phyloP scores from a whole-genome alignment of 768 basidiomycete species.

The Filobasidium floriforme region DNA sequence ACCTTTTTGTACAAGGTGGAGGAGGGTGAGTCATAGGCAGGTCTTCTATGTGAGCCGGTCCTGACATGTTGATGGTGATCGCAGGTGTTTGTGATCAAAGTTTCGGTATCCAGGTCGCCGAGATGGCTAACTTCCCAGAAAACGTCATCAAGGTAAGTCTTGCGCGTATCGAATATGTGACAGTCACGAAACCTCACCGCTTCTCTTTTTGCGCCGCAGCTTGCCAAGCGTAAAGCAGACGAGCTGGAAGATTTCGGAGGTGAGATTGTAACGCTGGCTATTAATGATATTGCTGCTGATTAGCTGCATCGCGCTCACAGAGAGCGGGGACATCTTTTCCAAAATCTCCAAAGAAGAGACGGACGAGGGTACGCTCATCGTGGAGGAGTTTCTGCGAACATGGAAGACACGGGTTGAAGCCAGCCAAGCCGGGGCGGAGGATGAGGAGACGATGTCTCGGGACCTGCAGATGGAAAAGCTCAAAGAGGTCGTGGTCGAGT shows the following conservation, averaged over 20 bases:
- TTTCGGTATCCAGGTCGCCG: slow-evolving; percentile 95
- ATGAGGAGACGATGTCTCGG: slow-evolving; percentile 17
- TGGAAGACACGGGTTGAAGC: slow-evolving; percentile 51
- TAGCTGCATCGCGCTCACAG: slow-evolving; percentile 32
- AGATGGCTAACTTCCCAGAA: slow-evolving; percentile 95
- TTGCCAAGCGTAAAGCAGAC: slow-evolving; percentile 85
- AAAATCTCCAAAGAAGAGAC: slow-evolving; percentile 57
- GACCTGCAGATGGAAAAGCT: slow-evolving; percentile 54
- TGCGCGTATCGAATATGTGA: neutral
- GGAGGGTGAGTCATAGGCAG: slow-evolving; percentile 55
- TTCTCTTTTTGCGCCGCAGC: slow-evolving; percentile 47
- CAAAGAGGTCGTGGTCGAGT: slow-evolving; percentile 58
- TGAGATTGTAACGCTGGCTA: slow-evolving; percentile 34
- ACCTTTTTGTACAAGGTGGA: slow-evolving; percentile 66
- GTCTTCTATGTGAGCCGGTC: neutral
- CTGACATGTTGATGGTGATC: neutral
- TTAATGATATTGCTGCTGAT: slow-evolving; percentile 1
- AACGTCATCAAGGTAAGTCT: slow-evolving; percentile 70
- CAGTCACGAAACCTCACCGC: neutral
- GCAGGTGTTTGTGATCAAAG: slow-evolving; percentile 91
- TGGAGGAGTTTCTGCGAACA: slow-evolving; percentile 65
- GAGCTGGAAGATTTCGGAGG: slow-evolving; percentile 78
- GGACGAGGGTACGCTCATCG: slow-evolving; percentile 70
- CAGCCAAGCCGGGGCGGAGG: slow-evolving; percentile 1
- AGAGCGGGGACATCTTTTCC: slow-evolving; percentile 43